A percentile compares a stretch with the other conserved stretches of the same genome.
phyloP scores from a whole-genome alignment of 2,329 filamentous ascomycete genomes.

The Verticillium nubilum region DNA sequence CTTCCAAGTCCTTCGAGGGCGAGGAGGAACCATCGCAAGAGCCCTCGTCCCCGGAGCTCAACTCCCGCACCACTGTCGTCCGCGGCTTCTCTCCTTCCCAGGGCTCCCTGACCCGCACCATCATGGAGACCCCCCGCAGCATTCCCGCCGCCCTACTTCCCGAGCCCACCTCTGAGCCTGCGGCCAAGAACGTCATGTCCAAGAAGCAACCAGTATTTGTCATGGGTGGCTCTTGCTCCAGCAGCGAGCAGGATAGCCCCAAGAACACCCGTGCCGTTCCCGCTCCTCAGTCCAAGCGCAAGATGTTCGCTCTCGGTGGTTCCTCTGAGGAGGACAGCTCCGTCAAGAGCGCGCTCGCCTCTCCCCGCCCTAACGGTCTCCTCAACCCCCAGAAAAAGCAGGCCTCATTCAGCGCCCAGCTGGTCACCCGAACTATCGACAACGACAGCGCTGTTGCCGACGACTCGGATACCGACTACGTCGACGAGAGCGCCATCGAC shows the following conservation, averaged over 20 bases:
- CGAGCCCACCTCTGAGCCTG: slow-evolving; percentile 50
- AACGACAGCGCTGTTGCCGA: slow-evolving; percentile 40
- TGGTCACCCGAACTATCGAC: slow-evolving; percentile 61
- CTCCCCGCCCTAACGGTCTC: slow-evolving; percentile 35
- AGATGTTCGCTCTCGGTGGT: slow-evolving; percentile 48
- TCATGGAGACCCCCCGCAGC: slow-evolving; percentile 42
- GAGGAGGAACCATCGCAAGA: slow-evolving; percentile 33
- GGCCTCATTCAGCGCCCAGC: slow-evolving; percentile 74
- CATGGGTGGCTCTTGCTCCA: slow-evolving; percentile 78
- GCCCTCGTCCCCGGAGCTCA: slow-evolving; percentile 38
- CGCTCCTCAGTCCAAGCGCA: slow-evolving; percentile 21
- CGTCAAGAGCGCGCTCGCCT: slow-evolving; percentile 48
- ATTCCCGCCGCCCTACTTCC: slow-evolving; percentile 54
- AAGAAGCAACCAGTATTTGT: slow-evolving; percentile 63
- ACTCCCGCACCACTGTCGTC: slow-evolving; percentile 60
- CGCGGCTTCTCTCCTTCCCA: slow-evolving; percentile 81
- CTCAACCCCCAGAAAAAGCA: slow-evolving; percentile 61
- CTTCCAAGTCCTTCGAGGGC: slow-evolving; percentile 58
- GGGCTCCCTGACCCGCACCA: slow-evolving; percentile 42
- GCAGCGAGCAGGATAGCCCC: slow-evolving; percentile 49
- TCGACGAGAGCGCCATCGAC: slow-evolving; percentile 79
- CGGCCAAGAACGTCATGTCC: slow-evolving; percentile 62
- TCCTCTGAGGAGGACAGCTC: slow-evolving; percentile 78
- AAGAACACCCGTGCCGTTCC: slow-evolving; percentile 32
- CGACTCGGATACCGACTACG: slow-evolving; percentile 59